Evolutionary conservation across 2,329 filamentous ascomycete species (phyloP), one percentile per base, ranked within the genome.

Genomic region (Ascomycota sp.): DNA sequence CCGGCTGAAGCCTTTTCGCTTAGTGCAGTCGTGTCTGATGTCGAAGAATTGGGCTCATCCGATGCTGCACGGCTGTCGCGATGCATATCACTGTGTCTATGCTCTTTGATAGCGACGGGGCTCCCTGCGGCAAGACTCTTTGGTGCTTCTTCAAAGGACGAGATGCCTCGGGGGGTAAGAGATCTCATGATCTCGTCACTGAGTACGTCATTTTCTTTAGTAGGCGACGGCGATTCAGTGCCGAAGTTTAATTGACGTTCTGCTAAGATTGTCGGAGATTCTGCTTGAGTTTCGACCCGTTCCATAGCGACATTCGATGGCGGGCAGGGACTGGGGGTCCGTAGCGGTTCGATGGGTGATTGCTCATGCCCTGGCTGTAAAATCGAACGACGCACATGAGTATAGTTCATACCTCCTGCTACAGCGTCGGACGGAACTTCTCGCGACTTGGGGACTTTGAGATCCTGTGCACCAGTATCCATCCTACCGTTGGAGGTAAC

Each of bases 131-230:
- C 30, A 7, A 44, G 35, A 9, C 33, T 33, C 17, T 38, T 34
- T 6, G 35, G 27, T 13, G 35, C 37, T 7, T 33, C 35, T 7
- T 8, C 24, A 7, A 12, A 34, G 23, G 41, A 26, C 20, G 27
- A 36, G 11, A 35, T 33, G 10, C 51, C 51, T 9, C 55, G 45
- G 0, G 72, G 63, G 32, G 62, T 72, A 2, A 85, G 55, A 25
- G 70, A 77, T 33, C 67, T 69, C 31, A 81, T 69, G 32, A 85
- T 85, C 40, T 85, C 79, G 34, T 80, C 74, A 20, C 71, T 63
- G 28, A 85, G 47, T 32, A 66, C 60, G 38, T 85, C 78, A 41
- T 67, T 82, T 41, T 82, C 76, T 38, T 74, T 68, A 34, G 73
- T 57, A 20, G 69, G 61, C 1, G 63, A 61, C 7, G 60, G 59